Evolutionary conservation across 352 stramenopile genomes (phyloP).

Genomic region (Thalassiosira mediterranea): DNA sequence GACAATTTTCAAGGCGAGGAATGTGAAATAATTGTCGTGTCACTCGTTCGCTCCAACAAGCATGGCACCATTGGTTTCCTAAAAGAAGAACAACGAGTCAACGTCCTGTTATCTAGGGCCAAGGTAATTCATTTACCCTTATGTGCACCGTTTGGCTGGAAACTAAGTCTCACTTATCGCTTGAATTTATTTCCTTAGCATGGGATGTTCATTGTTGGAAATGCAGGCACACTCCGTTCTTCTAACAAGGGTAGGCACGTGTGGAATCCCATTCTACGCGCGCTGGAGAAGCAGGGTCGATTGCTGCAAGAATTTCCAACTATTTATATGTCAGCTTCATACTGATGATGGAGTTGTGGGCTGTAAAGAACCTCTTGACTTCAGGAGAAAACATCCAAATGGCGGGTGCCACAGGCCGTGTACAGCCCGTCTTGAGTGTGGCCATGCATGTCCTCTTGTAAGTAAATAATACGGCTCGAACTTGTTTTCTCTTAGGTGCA

Average conservation of each 20-base stretch:
- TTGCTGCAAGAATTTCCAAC: slow-evolving; percentile 54
- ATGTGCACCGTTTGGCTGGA: too few relatives aligned
- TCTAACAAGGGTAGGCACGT: slow-evolving; percentile 62
- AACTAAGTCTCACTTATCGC: too few relatives aligned
- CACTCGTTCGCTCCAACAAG: slow-evolving; percentile 92
- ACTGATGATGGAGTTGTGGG: slow-evolving; percentile 50
- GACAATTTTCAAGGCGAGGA: slow-evolving; percentile 94
- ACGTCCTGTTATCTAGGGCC: slow-evolving; percentile 94
- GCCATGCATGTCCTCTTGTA: slow-evolving; percentile 65
- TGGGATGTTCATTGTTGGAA: slow-evolving; percentile 90
- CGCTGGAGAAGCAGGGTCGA: slow-evolving; percentile 68
- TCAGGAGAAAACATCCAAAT: slow-evolving; percentile 79
- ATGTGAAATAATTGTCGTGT: slow-evolving; percentile 96
- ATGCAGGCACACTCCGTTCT: slow-evolving; percentile 55
- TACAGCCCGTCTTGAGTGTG: slow-evolving; percentile 69
- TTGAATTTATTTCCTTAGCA: too few relatives aligned
- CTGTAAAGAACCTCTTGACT: slow-evolving; percentile 59
- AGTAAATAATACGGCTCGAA: background rate
- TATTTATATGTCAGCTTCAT: slow-evolving; percentile 65
- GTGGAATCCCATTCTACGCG: slow-evolving; percentile 80
- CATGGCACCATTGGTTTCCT: slow-evolving; percentile 91
- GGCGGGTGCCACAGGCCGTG: slow-evolving; percentile 83
- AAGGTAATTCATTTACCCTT: slow-evolving; percentile 67
- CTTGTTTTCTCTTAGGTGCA: background rate
- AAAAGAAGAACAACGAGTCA: slow-evolving; percentile 92